A percentile compares a stretch with the other conserved stretches of the same genome.
Conservation (phyloP, 331 rosid species). For the Ulmus americana region DNA sequence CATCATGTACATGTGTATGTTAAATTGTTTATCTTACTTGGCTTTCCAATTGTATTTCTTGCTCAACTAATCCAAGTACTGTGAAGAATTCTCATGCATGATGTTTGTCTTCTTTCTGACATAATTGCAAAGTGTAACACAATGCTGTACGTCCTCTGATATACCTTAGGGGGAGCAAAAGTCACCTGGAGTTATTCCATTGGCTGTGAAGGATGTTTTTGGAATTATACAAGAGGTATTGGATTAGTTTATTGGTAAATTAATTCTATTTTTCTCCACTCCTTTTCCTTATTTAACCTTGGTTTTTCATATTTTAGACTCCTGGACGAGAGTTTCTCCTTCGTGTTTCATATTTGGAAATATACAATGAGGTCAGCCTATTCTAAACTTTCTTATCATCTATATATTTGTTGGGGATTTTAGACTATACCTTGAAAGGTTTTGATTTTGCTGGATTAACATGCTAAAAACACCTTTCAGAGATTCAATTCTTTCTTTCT, state of each 20-base stretch:
- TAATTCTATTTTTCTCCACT: neutral
- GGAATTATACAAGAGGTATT: conserved; percentile 53
- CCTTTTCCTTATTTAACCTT: conserved; percentile 10
- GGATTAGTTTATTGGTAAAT: neutral
- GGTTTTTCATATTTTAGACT: conserved; percentile 26
- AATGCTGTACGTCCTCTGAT: neutral
- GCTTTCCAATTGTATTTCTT: neutral
- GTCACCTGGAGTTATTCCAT: conserved; percentile 50
- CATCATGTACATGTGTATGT: neutral
- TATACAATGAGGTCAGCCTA: conserved; percentile 44
- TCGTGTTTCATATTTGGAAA: conserved; percentile 50
- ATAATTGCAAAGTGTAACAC: conserved; percentile 3
- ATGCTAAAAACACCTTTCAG: neutral
- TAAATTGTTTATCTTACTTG: neutral
- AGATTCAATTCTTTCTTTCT: neutral
- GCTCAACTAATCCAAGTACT: neutral
- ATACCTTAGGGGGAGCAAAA: conserved; percentile 45
- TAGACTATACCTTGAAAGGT: neutral
- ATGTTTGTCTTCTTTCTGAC: neutral
- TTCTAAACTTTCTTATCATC: neutral
- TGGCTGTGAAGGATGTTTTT: conserved; percentile 50
- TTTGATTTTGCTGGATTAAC: neutral
- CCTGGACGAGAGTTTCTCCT: conserved; percentile 54
- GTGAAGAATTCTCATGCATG: neutral
- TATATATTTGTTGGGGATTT: neutral